Conservation (phyloP, 2,329 filamentous ascomycete genomes). For the Cryphonectria carpinicola region DNA sequence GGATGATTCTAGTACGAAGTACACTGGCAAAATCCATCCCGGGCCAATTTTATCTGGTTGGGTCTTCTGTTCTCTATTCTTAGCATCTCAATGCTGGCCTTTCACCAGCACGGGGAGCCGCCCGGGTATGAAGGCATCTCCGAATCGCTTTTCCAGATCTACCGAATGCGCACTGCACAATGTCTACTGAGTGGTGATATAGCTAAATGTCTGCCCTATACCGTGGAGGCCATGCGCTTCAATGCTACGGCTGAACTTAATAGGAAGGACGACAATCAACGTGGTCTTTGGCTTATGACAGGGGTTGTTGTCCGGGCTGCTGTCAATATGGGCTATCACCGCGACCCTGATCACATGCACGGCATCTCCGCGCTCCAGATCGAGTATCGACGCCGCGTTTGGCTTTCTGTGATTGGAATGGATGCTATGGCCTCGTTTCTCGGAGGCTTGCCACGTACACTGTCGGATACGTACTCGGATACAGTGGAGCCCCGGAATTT, state of each 20-base stretch:
- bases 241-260: conserved; percentile 58
- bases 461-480: conserved; percentile 51
- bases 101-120: conserved; percentile 55
- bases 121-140: conserved; percentile 53
- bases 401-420: conserved; percentile 51
- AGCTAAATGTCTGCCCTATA: conserved; percentile 52
- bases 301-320: conserved; percentile 55
- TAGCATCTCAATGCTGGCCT: conserved; percentile 56
- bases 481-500: conserved; percentile 55
- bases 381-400: conserved; percentile 44
- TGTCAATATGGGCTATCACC: conserved; percentile 59
- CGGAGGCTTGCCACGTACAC: conserved; percentile 53
- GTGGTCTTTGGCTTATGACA: conserved; percentile 54
- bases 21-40: conserved; percentile 52
- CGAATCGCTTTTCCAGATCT: conserved; percentile 52
- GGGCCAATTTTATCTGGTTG: conserved; percentile 55
- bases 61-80: conserved; percentile 58
- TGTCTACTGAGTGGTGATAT: conserved; percentile 56
- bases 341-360: conserved; percentile 44
- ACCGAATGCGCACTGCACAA: conserved; percentile 55
- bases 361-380: conserved; percentile 51
- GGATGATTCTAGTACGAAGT: conserved; percentile 44
- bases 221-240: conserved; percentile 56
- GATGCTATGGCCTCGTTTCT: conserved; percentile 59
- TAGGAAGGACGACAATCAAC: conserved; percentile 54